phyloP scores from a whole-genome alignment of 768 basidiomycete species.

The Gyrodon lividus region DNA sequence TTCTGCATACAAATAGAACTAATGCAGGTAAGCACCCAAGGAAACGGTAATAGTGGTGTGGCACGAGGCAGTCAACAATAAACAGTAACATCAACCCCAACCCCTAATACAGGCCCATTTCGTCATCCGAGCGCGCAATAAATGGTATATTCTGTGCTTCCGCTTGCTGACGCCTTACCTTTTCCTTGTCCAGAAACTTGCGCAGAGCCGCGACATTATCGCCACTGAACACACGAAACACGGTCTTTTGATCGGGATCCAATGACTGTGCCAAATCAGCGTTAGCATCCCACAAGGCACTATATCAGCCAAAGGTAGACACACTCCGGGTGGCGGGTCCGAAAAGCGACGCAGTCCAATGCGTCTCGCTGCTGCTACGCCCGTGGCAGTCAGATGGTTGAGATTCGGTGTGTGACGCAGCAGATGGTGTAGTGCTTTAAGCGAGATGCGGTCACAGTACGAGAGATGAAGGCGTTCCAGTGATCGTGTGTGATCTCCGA shows the following conservation, averaged over 20 bases:
- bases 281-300: constrained; percentile 5
- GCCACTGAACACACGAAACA: constrained; percentile 80
- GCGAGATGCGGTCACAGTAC: constrained; percentile 79
- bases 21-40: too few relatives aligned
- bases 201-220: constrained; percentile 61
- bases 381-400: constrained; percentile 77
- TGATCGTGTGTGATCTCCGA: constrained; percentile 67
- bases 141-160: constrained; percentile 63
- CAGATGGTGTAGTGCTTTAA: constrained; percentile 72
- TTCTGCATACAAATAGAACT: too few relatives aligned
- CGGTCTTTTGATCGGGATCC: constrained; percentile 62
- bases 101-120: constrained; percentile 55
- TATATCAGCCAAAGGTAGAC: constrained; percentile 18
- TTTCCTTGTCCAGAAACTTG: constrained; percentile 71
- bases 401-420: constrained; percentile 58
- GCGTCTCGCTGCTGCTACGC: constrained; percentile 70
- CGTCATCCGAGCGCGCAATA: constrained; percentile 59
- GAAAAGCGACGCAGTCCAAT: constrained; percentile 77
- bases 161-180: constrained; percentile 51
- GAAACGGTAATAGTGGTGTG: too few relatives aligned
- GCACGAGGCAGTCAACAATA: too few relatives aligned
- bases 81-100: neutral
- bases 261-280: constrained; percentile 44
- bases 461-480: constrained; percentile 84
- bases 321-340: constrained; percentile 61